Base-by-base conservation (phyloP, 805 yeast genomes). In the Isabelozyma heimii region DNA sequence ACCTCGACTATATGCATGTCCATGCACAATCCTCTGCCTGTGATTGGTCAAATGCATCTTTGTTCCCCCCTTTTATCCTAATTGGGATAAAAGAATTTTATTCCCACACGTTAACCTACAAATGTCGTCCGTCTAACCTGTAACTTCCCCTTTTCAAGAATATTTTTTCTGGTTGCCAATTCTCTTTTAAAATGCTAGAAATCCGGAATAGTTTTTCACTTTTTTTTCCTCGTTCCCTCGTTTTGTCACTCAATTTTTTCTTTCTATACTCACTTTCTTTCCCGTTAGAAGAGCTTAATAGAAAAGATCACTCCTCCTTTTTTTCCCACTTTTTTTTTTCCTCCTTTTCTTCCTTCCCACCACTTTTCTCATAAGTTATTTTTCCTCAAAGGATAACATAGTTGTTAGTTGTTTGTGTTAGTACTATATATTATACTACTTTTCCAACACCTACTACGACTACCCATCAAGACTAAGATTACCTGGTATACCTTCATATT, bases 271-370 rank as follows among this genome's bases (percentile, higher is more conserved):
- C 45, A 15, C 27, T 43, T 43, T 27, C 27, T 24, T 43, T 43
- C 40, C 30, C 10, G 35, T 30, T 30, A 30, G 35, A 30, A 30
- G 35, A 30, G 35, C 35, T 30, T 30, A 30, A 30, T 42, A n/a
- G 27, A 15, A 13, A 13, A 26, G 15, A 3, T 3, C 14, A 14
- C 37, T 40, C 49, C 43, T 43, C 46, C 51, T 47, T 43, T 42
- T 24, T 26, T 27, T 10, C 37, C 5, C 49, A n/a, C 40, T 45
- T 30, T 30, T 30, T 30, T 30, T 30, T 30, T 30, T 30, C 10
- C 35, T 30, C n/a, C 35, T 30, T 30, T 30, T 30, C n/a, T 30
- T 30, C n/a, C 35, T 13, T 30, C n/a, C 4, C 35, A 30, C 35
- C 10, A 30, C 35, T 30, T 30, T 30, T 30, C 35, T 30, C 35